Evolutionary conservation across 2,329 filamentous ascomycete genomes (phyloP).

Genomic region (Aspergillus aculeatinus): DNA sequence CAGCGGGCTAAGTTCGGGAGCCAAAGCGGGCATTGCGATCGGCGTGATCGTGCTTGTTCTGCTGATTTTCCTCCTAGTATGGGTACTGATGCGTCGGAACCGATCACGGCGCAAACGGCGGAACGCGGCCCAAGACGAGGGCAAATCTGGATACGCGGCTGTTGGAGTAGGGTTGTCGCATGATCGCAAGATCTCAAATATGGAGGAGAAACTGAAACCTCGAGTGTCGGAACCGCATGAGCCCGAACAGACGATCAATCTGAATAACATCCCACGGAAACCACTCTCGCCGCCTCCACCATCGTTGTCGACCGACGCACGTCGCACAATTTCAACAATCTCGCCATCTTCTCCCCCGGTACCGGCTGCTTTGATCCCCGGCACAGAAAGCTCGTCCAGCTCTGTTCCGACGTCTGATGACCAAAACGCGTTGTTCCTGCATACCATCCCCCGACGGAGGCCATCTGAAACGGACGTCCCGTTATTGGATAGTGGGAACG

Average conservation of each 20-base stretch:
- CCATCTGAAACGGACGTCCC: slow-evolving; percentile 21
- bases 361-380: slow-evolving; percentile 13
- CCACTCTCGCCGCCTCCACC: slow-evolving; percentile 13
- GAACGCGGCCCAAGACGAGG: not conserved
- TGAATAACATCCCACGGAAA: slow-evolving; percentile 14
- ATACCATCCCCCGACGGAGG: slow-evolving; percentile 3
- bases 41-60: slow-evolving; percentile 42
- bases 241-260: not conserved
- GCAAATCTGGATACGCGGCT: not conserved
- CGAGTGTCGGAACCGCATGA: not conserved
- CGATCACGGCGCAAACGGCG: slow-evolving; percentile 1
- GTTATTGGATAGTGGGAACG: slow-evolving; percentile 25
- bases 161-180: not conserved
- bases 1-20: slow-evolving; percentile 23
- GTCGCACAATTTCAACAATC: not conserved
- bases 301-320: not conserved
- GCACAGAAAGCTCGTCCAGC: slow-evolving; percentile 1
- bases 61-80: slow-evolving; percentile 19
- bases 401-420: slow-evolving; percentile 6
- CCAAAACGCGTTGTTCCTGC: slow-evolving; percentile 14
- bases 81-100: slow-evolving; percentile 20
- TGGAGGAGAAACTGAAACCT: not conserved
- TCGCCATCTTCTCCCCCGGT: slow-evolving; percentile 7
- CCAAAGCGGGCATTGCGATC: slow-evolving; percentile 34
- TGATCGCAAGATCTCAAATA: not conserved